These are phyloP conservation scores for Ceratocystis diversiconidia DNA, from an alignment of 2,329 filamentous ascomycete genomes.

Conservation along the genomic window DNA sequence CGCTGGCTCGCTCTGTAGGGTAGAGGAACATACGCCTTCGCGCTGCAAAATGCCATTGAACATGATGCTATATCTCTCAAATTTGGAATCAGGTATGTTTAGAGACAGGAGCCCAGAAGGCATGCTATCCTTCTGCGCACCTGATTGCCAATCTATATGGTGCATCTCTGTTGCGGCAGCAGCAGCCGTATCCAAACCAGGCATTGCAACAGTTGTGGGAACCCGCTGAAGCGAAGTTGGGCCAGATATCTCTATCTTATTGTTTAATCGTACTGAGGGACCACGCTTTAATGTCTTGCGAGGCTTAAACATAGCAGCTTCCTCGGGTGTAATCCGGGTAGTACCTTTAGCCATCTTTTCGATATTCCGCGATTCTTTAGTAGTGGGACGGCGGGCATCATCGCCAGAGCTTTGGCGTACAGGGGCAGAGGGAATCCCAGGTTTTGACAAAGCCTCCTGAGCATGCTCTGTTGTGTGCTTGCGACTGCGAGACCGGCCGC, in stretches of 20 bases:
- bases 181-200: not conserved
- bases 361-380: not conserved
- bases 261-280: not conserved
- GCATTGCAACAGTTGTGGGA: conserved; percentile 7
- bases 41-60: conserved; percentile 59
- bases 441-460: not conserved
- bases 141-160: not conserved
- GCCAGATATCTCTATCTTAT: conserved; percentile 4
- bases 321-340: conserved; percentile 6
- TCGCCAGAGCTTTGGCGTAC: conserved; percentile 2
- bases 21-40: conserved; percentile 13
- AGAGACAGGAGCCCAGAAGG: conserved; percentile 46
- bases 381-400: not conserved
- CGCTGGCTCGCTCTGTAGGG: not conserved
- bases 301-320: conserved; percentile 17
- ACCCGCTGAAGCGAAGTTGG: conserved; percentile 7
- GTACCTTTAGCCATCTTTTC: not conserved
- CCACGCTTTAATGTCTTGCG: conserved; percentile 10
- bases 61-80: conserved; percentile 93
- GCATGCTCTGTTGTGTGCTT: conserved; percentile 6
- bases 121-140: conserved; percentile 20
- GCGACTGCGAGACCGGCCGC: conserved; percentile 15
- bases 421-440: not conserved
- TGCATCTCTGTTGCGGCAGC: not conserved
- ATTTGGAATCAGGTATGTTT: conserved; percentile 61